Percentiles rank a stretch among this genome's conserved stretches.
phyloP scores from a whole-genome alignment of 345 rosid genomes.

The Xanthoceras sorbifolium region DNA sequence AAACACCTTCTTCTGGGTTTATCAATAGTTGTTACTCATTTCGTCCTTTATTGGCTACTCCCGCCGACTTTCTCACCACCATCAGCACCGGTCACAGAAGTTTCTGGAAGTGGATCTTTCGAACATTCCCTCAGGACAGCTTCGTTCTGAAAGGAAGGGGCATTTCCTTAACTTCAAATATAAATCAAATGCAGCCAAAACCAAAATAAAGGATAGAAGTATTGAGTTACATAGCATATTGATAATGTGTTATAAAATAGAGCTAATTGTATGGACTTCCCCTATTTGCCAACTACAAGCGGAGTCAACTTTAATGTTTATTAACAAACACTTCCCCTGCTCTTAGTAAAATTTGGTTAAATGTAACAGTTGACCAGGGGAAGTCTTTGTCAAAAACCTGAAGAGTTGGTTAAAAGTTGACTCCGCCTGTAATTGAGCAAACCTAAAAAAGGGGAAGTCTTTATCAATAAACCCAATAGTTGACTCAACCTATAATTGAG shows the following conservation, averaged over 20 bases:
- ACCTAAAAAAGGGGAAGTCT: too few relatives aligned
- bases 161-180: slow-evolving; percentile 5
- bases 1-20: slow-evolving; percentile 6
- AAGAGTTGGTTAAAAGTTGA: too few relatives aligned
- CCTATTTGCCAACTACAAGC: too few relatives aligned
- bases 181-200: slow-evolving; percentile 3
- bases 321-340: too few relatives aligned
- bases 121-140: slow-evolving; percentile 67
- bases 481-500: too few relatives aligned
- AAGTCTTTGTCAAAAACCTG: too few relatives aligned
- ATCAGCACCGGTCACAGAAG: slow-evolving; percentile 17
- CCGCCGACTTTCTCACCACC: slow-evolving; percentile 21
- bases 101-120: slow-evolving; percentile 46
- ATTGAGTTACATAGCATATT: background rate
- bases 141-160: slow-evolving; percentile 55
- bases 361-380: too few relatives aligned
- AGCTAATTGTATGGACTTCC: too few relatives aligned
- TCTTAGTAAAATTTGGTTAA: too few relatives aligned
- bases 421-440: too few relatives aligned
- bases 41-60: slow-evolving; percentile 22
- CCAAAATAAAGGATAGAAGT: background rate
- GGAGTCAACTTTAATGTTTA: too few relatives aligned
- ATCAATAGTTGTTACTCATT: slow-evolving; percentile 19
- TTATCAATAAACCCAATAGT: too few relatives aligned
- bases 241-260: background rate